Base-by-base conservation (phyloP, 2,329 filamentous ascomycete genomes). In the Aspergillus udagawae region DNA sequence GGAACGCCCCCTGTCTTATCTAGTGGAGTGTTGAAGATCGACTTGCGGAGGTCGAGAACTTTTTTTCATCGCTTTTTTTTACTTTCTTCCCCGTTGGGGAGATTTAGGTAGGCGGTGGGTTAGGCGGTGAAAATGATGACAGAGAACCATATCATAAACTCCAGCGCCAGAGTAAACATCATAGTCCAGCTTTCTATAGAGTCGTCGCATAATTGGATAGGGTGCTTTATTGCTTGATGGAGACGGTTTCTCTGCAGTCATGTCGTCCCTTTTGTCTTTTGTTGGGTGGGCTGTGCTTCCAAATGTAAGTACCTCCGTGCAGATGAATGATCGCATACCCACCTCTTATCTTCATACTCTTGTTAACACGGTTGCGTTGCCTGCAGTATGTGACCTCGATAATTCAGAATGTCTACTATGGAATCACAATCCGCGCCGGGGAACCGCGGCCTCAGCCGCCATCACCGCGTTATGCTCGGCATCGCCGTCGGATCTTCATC, bases 341-440 rank as follows among this genome's bases (percentile, higher is more conserved):
- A 27, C 17, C n/a, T 27, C 23, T 44, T 53, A 32, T 48, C 44
- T 52, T 35, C 14, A n/a, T 55, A 12, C 32, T 32, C 17, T 20
- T 35, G 44, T 60, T 64, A 49, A 65, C 53, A 53, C 9, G 6
- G 25, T 50, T 47, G 21, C 32, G 47, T 23, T 25, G 41, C 17
- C 32, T 38, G 28, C 51, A 95, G 90, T 84, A 93, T 65, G 88
- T 86, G 51, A 92, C 91, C 41, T 84, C 85, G 61, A 90, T 88
- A 79, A 73, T 89, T 5, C 93, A 97, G 73, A 82, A 83, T 60
- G 80, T 95, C 65, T 94, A 92, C 78, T 99, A 97, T 78, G 83
- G 87, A 67, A 77, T 97, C 65, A 90, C 90, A 55, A 93, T 96
- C 72, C 91, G 92, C 63, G 94, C 92, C 49, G 94, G 94, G 69